A percentile compares a stretch with the other conserved stretches of the same genome.
These are phyloP conservation scores for Termitomyces sp. DNA, from an alignment of 768 basidiomycete genomes.

Conservation along the genomic window DNA sequence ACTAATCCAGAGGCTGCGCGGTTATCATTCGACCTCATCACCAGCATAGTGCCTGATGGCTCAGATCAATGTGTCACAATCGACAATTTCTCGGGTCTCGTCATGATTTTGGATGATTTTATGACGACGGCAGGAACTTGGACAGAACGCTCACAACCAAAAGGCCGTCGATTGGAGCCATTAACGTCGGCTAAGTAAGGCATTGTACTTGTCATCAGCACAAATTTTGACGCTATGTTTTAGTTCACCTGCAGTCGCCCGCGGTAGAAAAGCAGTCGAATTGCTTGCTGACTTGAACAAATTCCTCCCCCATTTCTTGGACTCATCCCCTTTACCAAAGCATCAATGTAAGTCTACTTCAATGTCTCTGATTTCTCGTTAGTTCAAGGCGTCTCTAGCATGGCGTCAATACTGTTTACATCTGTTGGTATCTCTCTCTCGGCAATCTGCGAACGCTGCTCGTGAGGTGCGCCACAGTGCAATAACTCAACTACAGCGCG, in stretches of 20 bases:
- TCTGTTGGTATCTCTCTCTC: conserved; percentile 63
- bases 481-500: conserved; percentile 76
- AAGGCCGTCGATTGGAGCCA: conserved; percentile 44
- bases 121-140: conserved; percentile 63
- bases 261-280: conserved; percentile 82
- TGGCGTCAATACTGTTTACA: conserved; percentile 81
- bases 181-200: conserved; percentile 48
- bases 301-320: conserved; percentile 55
- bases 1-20: conserved; percentile 85
- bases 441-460: conserved; percentile 78
- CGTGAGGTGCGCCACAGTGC: conserved; percentile 83
- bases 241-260: conserved; percentile 73
- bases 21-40: conserved; percentile 76
- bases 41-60: conserved; percentile 59
- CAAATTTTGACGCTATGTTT: not conserved
- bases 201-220: not conserved
- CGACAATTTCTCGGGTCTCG: conserved; percentile 79
- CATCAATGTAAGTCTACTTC: conserved; percentile 32
- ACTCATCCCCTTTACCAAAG: conserved; percentile 35
- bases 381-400: conserved; percentile 30
- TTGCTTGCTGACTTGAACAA: conserved; percentile 69
- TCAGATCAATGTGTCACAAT: conserved; percentile 52
- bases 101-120: conserved; percentile 84
- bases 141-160: conserved; percentile 53
- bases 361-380: not conserved